These are phyloP conservation scores for Marsdenia floribunda DNA, from an alignment of 257 asterid genomes.

Conservation along the genomic window DNA sequence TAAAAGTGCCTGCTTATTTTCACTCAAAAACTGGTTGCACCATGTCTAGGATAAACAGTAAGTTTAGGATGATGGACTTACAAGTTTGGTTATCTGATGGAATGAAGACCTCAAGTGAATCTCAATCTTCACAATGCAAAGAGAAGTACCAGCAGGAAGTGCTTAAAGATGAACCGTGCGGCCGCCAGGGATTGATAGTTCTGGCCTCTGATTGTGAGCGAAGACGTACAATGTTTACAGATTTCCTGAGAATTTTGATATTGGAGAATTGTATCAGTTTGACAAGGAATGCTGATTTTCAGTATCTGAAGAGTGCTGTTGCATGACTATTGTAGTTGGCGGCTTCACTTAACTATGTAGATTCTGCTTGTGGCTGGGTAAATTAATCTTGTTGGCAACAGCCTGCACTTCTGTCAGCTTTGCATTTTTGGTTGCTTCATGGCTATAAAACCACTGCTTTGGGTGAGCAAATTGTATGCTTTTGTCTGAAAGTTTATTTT, in stretches of 20 bases:
- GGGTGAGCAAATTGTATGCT: not conserved
- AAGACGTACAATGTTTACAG: not conserved
- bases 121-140: not conserved
- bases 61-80: conserved; percentile 3
- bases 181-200: not conserved
- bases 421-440: conserved; percentile 1
- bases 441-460: not conserved
- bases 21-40: not conserved
- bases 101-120: not conserved
- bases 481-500: not conserved
- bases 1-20: not conserved
- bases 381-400: not conserved
- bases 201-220: not conserved
- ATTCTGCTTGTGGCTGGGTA: not conserved
- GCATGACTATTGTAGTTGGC: conserved; percentile 9
- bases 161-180: not conserved
- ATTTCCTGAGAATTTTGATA: not conserved
- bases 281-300: not conserved
- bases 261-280: not conserved
- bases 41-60: not conserved
- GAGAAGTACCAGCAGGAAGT: not conserved
- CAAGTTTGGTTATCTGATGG: conserved; percentile 1
- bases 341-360: not conserved
- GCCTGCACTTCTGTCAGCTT: conserved; percentile 12
- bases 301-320: not conserved